Evolutionary conservation across 176 grass and related monocot species (phyloP), one percentile per base, ranked within the genome.

Genomic region (Musa itinerans): DNA sequence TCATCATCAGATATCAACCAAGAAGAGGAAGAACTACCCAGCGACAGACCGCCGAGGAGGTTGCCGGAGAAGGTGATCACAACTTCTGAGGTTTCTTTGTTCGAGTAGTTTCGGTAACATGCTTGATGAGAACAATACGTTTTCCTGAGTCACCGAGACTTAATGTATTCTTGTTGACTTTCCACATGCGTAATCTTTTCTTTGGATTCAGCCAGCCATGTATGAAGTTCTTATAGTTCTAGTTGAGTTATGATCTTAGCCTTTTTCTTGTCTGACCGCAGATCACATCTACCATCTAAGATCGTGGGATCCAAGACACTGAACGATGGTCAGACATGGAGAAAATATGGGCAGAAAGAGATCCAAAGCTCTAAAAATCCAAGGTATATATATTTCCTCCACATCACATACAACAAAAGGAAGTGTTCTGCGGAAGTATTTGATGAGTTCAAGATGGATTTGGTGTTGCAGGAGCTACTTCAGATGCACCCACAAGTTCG

Each of bases 311-410:
- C 68, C 3, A 86, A 76, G 29, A 80, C 66, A 8, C 55, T 88
- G 19, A 87, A 92, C 0, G 92, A 96, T 50, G 92, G 89, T 0
- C 87, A 82, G 48, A 58, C 85, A 13, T 96, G 92, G 92, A 84
- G 92, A 73, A 96, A 96, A 68, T 96, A 96, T 61, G 92, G 92
- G 0, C 92, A 96, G 85, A 96, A 92, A 80, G 80, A 78, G 1
- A 96, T 96, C 50, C 92, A 92, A 1, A 92, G 81, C 74, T 87
- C 50, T 68, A 85, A 87, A 23, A 8, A 88, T 71, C 89, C 92
- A 61, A 96, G 90, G 92, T 96, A 76, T 54, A 70, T n/a, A 78
- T n/a, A 63, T 17, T 0, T 43, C 34, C 34, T 43, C 34, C 34
- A 43, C 34, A 43, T 43, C 4, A 43, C 3, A 6, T 0, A 43